Conservation (phyloP, 2,329 filamentous ascomycete species). For the Aspergillus sergii region DNA sequence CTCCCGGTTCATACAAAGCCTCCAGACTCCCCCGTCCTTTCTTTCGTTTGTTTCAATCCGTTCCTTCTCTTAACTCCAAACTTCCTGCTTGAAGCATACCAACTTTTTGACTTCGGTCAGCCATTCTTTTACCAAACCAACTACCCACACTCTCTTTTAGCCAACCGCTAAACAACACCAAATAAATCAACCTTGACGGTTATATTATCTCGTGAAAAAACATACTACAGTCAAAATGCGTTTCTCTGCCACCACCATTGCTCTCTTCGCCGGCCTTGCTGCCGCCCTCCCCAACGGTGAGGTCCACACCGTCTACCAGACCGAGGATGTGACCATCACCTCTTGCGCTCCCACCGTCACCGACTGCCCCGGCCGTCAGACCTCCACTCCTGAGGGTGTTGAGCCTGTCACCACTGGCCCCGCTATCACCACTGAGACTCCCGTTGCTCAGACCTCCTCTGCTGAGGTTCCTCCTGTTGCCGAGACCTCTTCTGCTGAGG, state of each 20-base stretch:
- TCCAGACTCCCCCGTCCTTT: constrained; percentile 26
- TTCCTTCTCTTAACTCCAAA: constrained; percentile 33
- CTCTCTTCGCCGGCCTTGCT: constrained; percentile 45
- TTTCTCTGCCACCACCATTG: constrained; percentile 45
- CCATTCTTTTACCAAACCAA: constrained; percentile 44
- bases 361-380: constrained; percentile 54
- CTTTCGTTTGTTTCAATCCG: constrained; percentile 28
- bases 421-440: constrained; percentile 11
- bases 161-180: constrained; percentile 3
- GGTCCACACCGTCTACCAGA: constrained; percentile 57
- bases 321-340: constrained; percentile 64
- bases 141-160: constrained; percentile 35
- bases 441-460: background rate
- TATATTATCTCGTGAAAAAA: constrained; percentile 24
- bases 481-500: constrained; percentile 9
- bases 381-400: constrained; percentile 28
- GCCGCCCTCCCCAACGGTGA: constrained; percentile 39
- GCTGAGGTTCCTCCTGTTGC: background rate
- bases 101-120: constrained; percentile 47
- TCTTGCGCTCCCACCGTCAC: constrained; percentile 63
- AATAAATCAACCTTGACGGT: constrained; percentile 34
- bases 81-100: constrained; percentile 37
- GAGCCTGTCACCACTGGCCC: constrained; percentile 18
- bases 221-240: constrained; percentile 43
- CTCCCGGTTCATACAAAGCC: constrained; percentile 45